Conservation (phyloP, 176 grass and related monocot species). For the Tillandsia leiboldiana region DNA sequence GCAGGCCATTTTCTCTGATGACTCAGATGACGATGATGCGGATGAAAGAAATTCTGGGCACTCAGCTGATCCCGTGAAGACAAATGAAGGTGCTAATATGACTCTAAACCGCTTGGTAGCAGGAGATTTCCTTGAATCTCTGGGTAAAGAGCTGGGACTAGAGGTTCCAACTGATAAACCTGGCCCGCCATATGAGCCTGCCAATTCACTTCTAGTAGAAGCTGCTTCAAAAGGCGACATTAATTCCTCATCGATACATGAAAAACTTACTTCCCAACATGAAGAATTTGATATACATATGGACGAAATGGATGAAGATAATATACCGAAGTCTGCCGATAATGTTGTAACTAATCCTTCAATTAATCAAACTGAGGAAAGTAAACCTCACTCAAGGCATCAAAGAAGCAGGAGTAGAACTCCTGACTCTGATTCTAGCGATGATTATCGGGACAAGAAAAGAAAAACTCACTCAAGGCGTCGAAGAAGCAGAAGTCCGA, state of each 20-base stretch:
- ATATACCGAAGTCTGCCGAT: conserved; percentile 1
- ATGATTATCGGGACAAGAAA: conserved; percentile 29
- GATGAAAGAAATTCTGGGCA: conserved; percentile 31
- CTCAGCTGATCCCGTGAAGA: conserved; percentile 43
- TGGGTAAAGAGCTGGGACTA: conserved; percentile 88
- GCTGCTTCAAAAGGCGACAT: conserved; percentile 8
- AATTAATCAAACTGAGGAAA: conserved; percentile 15
- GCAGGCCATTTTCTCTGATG: conserved; percentile 97
- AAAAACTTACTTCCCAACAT: conserved; percentile 15
- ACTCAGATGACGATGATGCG: conserved; percentile 63
- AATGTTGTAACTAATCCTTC: conserved; percentile 26
- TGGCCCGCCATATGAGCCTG: conserved; percentile 18
- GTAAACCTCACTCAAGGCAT: conserved; percentile 11
- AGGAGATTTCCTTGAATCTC: conserved; percentile 89
- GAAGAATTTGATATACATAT: conserved; percentile 3
- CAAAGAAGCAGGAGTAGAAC: conserved; percentile 13
- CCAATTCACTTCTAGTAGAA: conserved; percentile 24
- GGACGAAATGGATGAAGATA: not conserved
- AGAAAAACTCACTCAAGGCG: conserved; percentile 50
- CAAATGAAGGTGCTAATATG: conserved; percentile 86
- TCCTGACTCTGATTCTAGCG: conserved; percentile 48
- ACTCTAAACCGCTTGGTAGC: conserved; percentile 86
- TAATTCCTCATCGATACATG: conserved; percentile 10
- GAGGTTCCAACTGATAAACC: conserved; percentile 71
- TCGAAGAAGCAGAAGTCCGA: conserved; percentile 29